phyloP scores from a whole-genome alignment of 306 rosid species.

The Trifolium repens region DNA sequence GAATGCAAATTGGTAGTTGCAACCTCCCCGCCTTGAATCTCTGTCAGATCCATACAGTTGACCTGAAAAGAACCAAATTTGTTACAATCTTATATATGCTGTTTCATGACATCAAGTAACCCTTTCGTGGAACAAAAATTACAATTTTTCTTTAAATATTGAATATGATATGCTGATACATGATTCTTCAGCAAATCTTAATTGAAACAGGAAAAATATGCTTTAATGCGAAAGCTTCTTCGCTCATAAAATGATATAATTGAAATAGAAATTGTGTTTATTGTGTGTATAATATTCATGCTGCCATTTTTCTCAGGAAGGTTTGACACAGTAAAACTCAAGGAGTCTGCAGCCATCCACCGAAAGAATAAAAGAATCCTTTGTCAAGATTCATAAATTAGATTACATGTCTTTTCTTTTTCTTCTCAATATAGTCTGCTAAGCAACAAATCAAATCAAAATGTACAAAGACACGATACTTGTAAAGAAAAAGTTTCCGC shows the following conservation, averaged over 20 bases:
- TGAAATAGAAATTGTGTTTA: background rate
- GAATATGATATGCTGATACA: background rate
- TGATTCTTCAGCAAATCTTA: background rate
- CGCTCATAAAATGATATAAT: background rate
- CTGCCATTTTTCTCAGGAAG: background rate
- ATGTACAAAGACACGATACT: background rate
- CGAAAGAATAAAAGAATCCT: slow-evolving; percentile 8
- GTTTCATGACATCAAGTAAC: slow-evolving; percentile 2
- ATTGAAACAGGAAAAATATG: background rate
- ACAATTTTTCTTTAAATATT: background rate
- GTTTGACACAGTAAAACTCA: background rate
- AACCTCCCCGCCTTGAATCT: slow-evolving; percentile 67
- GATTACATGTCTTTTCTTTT: slow-evolving; percentile 11
- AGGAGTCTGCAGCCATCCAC: background rate
- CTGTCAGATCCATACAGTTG: slow-evolving; percentile 60
- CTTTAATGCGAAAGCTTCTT: background rate
- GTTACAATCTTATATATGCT: slow-evolving; percentile 8
- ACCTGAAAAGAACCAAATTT: slow-evolving; percentile 47
- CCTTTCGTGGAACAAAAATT: background rate
- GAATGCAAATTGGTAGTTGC: slow-evolving; percentile 69
- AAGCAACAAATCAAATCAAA: slow-evolving; percentile 1
- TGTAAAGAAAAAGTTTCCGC: background rate
- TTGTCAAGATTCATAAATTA: background rate
- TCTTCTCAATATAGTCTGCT: slow-evolving; percentile 7
- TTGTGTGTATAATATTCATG: background rate